These are phyloP conservation scores for Phycomyces blakesleeanus DNA, from an alignment of 192 early-diverging fungal genomes.

Conservation along the genomic window DNA sequence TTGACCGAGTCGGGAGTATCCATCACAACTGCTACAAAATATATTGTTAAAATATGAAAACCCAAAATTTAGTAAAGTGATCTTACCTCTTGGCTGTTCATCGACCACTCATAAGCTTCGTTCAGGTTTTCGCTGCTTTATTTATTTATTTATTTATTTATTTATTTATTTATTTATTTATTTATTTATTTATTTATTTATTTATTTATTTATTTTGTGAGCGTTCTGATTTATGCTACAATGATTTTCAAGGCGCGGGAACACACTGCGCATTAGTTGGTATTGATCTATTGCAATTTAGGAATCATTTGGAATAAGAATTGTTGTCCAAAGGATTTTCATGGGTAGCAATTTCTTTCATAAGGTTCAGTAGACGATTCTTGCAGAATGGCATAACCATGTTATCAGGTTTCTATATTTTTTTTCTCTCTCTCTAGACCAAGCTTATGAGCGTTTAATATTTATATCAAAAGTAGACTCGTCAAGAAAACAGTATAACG, in stretches of 20 bases:
- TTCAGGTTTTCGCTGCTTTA: constrained; percentile 4
- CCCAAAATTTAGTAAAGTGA: neutral
- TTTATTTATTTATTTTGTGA: too few relatives aligned
- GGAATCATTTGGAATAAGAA: constrained; percentile 4
- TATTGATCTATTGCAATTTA: constrained; percentile 5
- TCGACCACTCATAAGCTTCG: constrained; percentile 3
- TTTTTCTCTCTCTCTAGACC: too few relatives aligned
- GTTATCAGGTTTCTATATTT: neutral
- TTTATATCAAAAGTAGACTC: too few relatives aligned
- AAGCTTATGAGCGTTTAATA: too few relatives aligned
- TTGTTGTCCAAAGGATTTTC: constrained; percentile 6
- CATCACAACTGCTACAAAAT: neutral
- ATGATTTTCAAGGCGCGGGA: constrained; percentile 4
- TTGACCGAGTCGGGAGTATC: too few relatives aligned
- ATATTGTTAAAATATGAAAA: neutral
- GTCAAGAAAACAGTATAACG: too few relatives aligned
- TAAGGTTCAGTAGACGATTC: constrained; percentile 1
- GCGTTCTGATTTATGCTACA: neutral
- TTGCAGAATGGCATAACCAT: constrained; percentile 5
- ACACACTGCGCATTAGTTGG: constrained; percentile 6
- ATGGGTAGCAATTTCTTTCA: constrained; percentile 5
- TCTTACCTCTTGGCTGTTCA: constrained; percentile 5
- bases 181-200: too few relatives aligned
- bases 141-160: too few relatives aligned
- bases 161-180: too few relatives aligned